A percentile compares a stretch with the other conserved stretches of the same genome.
phyloP scores from a whole-genome alignment of 1,284 basidiomycete species.

The Melampsora americana region DNA sequence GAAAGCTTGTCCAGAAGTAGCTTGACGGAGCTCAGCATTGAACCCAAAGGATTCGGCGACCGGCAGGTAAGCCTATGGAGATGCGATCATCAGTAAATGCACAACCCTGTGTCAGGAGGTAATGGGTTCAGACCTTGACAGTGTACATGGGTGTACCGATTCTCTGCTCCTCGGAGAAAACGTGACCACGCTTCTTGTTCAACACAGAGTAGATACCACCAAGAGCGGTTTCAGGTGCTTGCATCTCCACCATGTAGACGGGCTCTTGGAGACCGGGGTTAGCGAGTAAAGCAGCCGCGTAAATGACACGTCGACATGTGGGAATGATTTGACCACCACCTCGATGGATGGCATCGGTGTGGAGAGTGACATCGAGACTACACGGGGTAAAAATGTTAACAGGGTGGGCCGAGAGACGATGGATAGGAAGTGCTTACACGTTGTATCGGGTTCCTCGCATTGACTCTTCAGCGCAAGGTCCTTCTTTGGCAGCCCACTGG shows the following conservation, averaged over 20 bases:
- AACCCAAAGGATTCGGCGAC: constrained; percentile 98
- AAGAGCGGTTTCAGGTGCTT: constrained; percentile 95
- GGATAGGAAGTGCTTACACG: constrained; percentile 86
- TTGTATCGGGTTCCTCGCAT: constrained; percentile 98
- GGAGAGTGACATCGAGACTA: constrained; percentile 58
- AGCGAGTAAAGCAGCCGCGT: constrained; percentile 90
- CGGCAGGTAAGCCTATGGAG: constrained; percentile 73
- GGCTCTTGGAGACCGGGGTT: constrained; percentile 92
- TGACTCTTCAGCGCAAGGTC: constrained; percentile 93
- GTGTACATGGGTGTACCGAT: constrained; percentile 99
- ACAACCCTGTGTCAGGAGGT: neutral
- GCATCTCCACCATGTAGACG: constrained; percentile 95
- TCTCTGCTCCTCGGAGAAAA: constrained; percentile 96
- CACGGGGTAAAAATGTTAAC: neutral
- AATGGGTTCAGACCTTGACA: constrained; percentile 64
- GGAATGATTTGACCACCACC: constrained; percentile 99
- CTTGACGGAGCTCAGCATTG: constrained; percentile 90
- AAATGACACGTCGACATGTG: constrained; percentile 89
- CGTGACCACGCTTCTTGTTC: constrained; percentile 98
- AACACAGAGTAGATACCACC: constrained; percentile 92
- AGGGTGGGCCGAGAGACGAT: neutral
- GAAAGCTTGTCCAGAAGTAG: constrained; percentile 96
- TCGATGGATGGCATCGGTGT: constrained; percentile 98
- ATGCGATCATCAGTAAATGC: neutral
- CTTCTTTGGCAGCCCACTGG: constrained; percentile 99